Evolutionary conservation across 2,329 filamentous ascomycete species (phyloP).

Genomic region (Beauveria bassiana): DNA sequence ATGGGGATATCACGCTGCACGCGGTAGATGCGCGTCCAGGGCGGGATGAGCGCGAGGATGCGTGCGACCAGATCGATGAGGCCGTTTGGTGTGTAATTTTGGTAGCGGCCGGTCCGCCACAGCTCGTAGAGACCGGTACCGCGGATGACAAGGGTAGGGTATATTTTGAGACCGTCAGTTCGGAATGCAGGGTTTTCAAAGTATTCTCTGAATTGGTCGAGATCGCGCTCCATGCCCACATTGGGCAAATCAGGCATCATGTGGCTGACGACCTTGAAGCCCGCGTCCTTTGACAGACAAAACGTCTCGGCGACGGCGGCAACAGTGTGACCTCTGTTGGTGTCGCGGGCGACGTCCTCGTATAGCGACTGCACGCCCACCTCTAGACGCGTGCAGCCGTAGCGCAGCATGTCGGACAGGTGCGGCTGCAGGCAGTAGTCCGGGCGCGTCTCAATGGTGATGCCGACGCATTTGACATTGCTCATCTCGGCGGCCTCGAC

Average conservation of each 20-base stretch:
- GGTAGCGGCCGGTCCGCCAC: conserved; percentile 93
- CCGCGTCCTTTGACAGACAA: conserved; percentile 92
- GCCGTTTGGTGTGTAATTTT: conserved; percentile 97
- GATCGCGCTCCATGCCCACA: conserved; percentile 94
- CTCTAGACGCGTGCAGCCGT: conserved; percentile 90
- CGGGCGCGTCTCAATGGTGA: conserved; percentile 94
- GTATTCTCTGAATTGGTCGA: conserved; percentile 96
- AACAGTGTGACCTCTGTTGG: conserved; percentile 93
- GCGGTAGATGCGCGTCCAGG: conserved; percentile 97
- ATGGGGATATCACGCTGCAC: conserved; percentile 99
- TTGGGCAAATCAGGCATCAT: conserved; percentile 99
- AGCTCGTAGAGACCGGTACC: conserved; percentile 95
- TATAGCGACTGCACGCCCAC: conserved; percentile 95
- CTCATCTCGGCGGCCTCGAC: conserved; percentile 94
- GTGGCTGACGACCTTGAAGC: conserved; percentile 97
- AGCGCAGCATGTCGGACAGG: conserved; percentile 91
- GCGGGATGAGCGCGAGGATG: conserved; percentile 90
- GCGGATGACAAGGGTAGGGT: conserved; percentile 92
- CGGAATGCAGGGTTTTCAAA: conserved; percentile 95
- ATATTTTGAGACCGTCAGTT: conserved; percentile 96
- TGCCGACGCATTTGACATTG: conserved; percentile 94
- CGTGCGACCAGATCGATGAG: conserved; percentile 91
- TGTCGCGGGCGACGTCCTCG: conserved; percentile 96
- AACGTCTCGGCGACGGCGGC: conserved; percentile 94
- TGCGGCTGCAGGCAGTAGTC: conserved; percentile 98